Base-by-base conservation (phyloP, 139 green algal species). In the Chlorella sorokiniana region DNA sequence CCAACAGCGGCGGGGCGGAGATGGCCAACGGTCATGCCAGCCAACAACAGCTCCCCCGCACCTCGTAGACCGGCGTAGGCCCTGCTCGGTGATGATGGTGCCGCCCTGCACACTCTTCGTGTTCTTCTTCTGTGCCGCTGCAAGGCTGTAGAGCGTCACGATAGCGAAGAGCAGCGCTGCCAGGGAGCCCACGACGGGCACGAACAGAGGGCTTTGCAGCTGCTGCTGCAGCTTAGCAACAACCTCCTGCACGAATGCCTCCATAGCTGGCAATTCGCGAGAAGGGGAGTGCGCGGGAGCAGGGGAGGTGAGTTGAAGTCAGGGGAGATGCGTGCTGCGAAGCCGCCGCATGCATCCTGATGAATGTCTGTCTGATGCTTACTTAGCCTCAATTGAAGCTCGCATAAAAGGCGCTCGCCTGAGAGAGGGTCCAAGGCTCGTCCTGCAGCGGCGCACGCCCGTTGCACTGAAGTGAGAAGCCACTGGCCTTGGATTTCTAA, bases 31-130 rank as follows among this genome's bases (percentile, higher is more conserved):
- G 48, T 16, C 10, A 61, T 27, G 42, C 27, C 9, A 27, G 3
- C 41, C 41, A 22, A 22, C 69, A 37, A 23, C 42, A 29, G 22
- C 2, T 2, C n/a, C n/a, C n/a, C n/a, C 31, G 33, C 45, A 69
- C 77, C 63, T 76, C 33, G 77, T 76, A 45, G 11, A 65, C 14
- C 76, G 78, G 9, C 83, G 75, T n/a, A 84, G 48, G 1, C 78
- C 83, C 1, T 54, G 65, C 38, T 68, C 65, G 42, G 16, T 65
- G 6, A 81, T 69, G 7, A 70, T 48, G 3, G 68, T 85, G 40
- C 77, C 83, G 23, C 31, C 78, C 14, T 22, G 22, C 41, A 54
- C 38, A 27, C 2, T 68, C 16, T 38, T 3, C 44, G 29, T 52
- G 59, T 67, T 70, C 61, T 76, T 84, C 11, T 40, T 65, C 6